Conservation (phyloP, 352 stramenopile species). For the Phytophthora vignae region DNA sequence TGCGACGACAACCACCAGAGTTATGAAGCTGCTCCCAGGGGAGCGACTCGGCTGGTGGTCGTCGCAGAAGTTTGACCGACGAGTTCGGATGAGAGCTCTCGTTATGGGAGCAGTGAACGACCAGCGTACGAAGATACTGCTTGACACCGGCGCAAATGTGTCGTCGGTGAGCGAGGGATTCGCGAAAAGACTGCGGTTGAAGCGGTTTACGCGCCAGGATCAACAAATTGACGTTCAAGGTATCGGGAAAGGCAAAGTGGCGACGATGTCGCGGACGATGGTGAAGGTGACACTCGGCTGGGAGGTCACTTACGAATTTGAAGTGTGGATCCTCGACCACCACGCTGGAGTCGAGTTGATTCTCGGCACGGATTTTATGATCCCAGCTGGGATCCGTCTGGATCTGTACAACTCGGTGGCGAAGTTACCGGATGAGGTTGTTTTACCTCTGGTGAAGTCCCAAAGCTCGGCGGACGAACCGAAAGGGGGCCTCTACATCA, state of each 20-base stretch:
- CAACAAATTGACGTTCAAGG: background rate
- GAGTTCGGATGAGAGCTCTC: background rate
- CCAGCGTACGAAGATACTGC: background rate
- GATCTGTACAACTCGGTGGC: constrained; percentile 10
- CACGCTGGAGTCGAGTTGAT: constrained; percentile 10
- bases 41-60: background rate
- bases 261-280: background rate
- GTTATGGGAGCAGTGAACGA: background rate
- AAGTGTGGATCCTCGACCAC: constrained; percentile 10
- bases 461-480: too few species aligned
- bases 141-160: background rate
- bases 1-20: background rate
- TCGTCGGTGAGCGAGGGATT: background rate
- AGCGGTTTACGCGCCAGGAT: background rate
- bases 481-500: background rate
- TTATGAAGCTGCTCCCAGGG: background rate
- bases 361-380: constrained; percentile 12
- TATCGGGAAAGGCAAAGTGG: background rate
- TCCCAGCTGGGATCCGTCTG: constrained; percentile 4
- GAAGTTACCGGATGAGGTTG: background rate
- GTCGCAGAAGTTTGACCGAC: background rate
- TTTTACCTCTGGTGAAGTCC: background rate
- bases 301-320: constrained; percentile 3
- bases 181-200: background rate
- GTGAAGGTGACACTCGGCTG: background rate